Base-by-base conservation (phyloP, 129 eudicot genomes). In the Rutidosis leptorrhynchoides region DNA sequence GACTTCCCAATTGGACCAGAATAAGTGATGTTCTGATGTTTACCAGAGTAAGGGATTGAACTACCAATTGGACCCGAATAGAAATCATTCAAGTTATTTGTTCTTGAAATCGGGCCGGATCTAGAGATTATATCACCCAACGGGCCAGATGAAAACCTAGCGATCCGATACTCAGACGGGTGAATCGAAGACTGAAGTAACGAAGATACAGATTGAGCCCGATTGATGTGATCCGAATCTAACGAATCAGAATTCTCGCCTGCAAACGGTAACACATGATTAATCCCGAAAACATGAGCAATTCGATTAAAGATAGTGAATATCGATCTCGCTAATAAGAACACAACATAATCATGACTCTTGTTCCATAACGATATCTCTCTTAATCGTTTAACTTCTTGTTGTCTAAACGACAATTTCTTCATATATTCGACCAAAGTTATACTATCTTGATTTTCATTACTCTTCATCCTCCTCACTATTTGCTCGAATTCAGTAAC, bases 401-500 rank as follows among this genome's bases (percentile, higher is more conserved):
- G 84, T 32, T 69, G 69, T 65, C 85, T 81, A 87, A 89, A 83
- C 0, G 81, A 76, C 60, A 83, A 54, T 62, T 74, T 83, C 76
- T 87, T 83, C 81, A 64, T 76, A 54, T 73, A 74, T 60, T 80
- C 88, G 20, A 71, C 77, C 75, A 83, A 48, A 24, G 59, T 80
- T 21, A 75, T 73, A 68, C 80, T 58, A 73, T 83, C 95, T 40
- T 74, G 76, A 10, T 83, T 83, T 71, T 74, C 86, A 21, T 70
- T 77, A 30, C 70, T 52, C 81, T 82, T 81, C 85, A 86, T 74
- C 75, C 97, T 86, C 82, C 83, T 79, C 86, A 82, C 2, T 26
- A 82, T 77, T 73, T 83, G 97, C 58, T 89, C 97, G 59, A 89
- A 88, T 63, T 86, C 97, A 0, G 83, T 66, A 15, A 89, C 82